Base-by-base conservation (phyloP, 495 filamentous ascomycete genomes). In the Penicillium parvum region DNA sequence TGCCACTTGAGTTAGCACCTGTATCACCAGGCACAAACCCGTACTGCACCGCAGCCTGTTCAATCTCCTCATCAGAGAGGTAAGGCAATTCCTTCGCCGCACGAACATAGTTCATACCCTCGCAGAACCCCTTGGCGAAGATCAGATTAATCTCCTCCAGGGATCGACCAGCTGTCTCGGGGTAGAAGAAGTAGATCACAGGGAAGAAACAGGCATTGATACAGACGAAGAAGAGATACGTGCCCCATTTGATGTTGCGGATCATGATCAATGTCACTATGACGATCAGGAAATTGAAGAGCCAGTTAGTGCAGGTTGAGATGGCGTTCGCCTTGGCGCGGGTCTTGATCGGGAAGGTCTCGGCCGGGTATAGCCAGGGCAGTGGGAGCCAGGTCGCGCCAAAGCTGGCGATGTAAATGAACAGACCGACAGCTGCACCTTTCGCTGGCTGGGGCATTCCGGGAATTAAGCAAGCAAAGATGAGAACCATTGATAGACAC, bases 121-220 rank as follows among this genome's bases (percentile, higher is more conserved):
- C 87, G 17, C 68, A 62, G 53, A 79, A 78, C 2, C 85, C 86
- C 71, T 91, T 90, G 50, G 84, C 82, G 44, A 88, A 87, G 60
- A 86, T 83, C 39, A 89, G 70, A 57, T 90, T 86, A 40, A 89
- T 88, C 55, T 89, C 85, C 53, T 90, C 86, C 15, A 90, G 72
- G 28, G 76, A 82, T 35, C 85, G 80, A 29, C 71, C 64, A 9
- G 77, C 76, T 1, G 83, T 88, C 66, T 87, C 85, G 4, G 85
- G 84, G 59, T 86, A 88, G 66, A 84, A 85, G 65, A 88, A 79
- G 63, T 76, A 87, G 62, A 90, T 83, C 44, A 83, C 55, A 1
- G 86, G 85, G 12, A 90, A 59, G 72, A 88, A 87, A 49, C 63
- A 64, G 32, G 74, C 79, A 62, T 90, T 90, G 48, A 85, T 64